Evolutionary conservation across 306 rosid species (phyloP).

Genomic region (Gastrolobium villosum): DNA sequence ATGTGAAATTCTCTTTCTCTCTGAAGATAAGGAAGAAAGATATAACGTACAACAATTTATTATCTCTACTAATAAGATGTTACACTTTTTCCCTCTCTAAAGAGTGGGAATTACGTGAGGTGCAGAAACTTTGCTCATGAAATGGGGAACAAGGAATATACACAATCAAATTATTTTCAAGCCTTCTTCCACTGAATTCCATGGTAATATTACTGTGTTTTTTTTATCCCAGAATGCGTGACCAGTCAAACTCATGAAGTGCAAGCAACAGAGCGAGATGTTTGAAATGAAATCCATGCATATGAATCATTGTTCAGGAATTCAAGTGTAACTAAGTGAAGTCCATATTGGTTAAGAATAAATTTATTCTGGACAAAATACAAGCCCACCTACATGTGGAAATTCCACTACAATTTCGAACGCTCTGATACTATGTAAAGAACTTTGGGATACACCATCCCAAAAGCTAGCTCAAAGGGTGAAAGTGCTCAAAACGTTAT

Average conservation of each 20-base stretch:
- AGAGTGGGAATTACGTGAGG: constrained; percentile 6
- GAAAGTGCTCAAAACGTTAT: too few species aligned
- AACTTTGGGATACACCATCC: too few species aligned
- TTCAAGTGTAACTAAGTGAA: too few species aligned
- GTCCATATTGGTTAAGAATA: too few species aligned
- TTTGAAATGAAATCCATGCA: not conserved
- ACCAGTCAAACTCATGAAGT: constrained; percentile 5
- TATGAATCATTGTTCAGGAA: not conserved
- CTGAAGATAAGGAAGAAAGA: constrained; percentile 4
- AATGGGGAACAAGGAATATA: constrained; percentile 31
- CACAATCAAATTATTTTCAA: not conserved
- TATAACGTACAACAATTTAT: constrained; percentile 4
- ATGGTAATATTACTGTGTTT: not conserved
- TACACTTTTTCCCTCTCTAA: not conserved
- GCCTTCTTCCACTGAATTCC: not conserved
- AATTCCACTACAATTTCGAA: too few species aligned
- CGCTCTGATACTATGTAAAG: too few species aligned
- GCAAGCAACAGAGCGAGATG: not conserved
- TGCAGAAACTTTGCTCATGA: not conserved
- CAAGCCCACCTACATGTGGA: too few species aligned
- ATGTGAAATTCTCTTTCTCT: not conserved
- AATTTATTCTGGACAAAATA: too few species aligned
- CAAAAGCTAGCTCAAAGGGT: too few species aligned
- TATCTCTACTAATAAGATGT: not conserved
- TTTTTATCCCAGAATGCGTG: not conserved